Evolutionary conservation across 129 eudicot genomes (phyloP).

Genomic region (carrot (Daucus carota)): DNA sequence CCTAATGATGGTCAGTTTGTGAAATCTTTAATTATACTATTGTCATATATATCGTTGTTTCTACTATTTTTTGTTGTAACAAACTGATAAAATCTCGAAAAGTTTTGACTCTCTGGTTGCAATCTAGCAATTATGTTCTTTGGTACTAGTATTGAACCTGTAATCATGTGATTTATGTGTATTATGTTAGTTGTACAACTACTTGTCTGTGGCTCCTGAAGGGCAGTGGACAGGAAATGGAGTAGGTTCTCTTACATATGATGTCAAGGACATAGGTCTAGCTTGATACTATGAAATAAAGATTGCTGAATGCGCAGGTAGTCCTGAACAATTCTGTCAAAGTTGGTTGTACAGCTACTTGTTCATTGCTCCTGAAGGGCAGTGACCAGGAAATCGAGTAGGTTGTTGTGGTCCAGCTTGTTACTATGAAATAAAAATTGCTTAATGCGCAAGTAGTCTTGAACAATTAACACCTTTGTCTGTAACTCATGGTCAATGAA

Average conservation of each 20-base stretch:
- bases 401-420: neutral
- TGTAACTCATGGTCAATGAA: neutral
- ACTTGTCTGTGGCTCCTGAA: neutral
- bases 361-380: too few species aligned
- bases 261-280: neutral
- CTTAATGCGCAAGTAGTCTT: neutral
- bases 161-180: neutral
- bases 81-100: neutral
- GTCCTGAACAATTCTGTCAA: neutral
- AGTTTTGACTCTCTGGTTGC: neutral
- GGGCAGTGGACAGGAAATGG: neutral
- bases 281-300: neutral
- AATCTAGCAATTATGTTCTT: neutral
- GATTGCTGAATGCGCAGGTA: neutral
- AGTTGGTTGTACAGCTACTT: too few species aligned
- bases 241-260: neutral
- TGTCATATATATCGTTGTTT: neutral
- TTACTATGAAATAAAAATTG: neutral
- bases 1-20: constrained; percentile 66
- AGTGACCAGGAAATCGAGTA: too few species aligned
- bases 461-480: neutral
- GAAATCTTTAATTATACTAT: neutral
- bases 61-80: neutral
- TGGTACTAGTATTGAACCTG: neutral
- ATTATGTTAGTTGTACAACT: neutral